Conservation (phyloP, 176 grass and related monocot genomes). For the Avena sativa region DNA sequence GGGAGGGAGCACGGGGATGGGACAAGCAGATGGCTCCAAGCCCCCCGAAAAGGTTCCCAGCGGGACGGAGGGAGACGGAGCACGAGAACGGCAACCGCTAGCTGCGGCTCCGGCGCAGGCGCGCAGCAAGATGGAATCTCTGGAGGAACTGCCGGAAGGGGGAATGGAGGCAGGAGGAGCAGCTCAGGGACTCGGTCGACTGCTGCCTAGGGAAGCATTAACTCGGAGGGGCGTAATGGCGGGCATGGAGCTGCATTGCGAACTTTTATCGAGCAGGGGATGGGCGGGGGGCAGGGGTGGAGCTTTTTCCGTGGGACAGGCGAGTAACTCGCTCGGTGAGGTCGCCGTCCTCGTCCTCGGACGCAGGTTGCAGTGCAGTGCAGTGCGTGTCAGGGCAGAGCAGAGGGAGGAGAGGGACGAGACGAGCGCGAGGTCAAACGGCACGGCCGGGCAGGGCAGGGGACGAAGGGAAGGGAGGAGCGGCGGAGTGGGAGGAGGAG, state of each 20-base stretch:
- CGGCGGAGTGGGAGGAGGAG: neutral
- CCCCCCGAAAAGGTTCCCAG: neutral
- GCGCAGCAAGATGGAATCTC: neutral
- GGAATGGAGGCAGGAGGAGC: neutral
- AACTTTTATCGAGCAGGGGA: slow-evolving; percentile 37
- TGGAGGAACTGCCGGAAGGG: neutral
- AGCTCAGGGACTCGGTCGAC: neutral
- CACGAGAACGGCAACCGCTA: slow-evolving; percentile 1
- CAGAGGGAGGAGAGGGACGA: neutral
- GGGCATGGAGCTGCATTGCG: neutral
- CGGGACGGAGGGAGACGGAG: neutral
- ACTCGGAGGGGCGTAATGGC: slow-evolving; percentile 11
- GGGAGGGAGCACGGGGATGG: neutral
- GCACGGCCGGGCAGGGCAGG: neutral
- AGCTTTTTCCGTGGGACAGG: neutral
- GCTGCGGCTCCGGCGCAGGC: neutral
- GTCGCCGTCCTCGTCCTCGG: slow-evolving; percentile 31
- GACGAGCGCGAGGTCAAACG: slow-evolving; percentile 11
- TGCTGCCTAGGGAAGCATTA: neutral
- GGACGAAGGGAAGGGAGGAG: neutral
- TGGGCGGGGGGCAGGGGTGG: neutral
- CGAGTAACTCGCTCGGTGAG: neutral
- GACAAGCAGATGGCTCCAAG: slow-evolving; percentile 58
- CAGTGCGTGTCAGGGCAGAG: slow-evolving; percentile 5
- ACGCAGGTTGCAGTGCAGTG: slow-evolving; percentile 15